Conservation (phyloP, 352 stramenopile genomes). For the Pythium pyrilobum region DNA sequence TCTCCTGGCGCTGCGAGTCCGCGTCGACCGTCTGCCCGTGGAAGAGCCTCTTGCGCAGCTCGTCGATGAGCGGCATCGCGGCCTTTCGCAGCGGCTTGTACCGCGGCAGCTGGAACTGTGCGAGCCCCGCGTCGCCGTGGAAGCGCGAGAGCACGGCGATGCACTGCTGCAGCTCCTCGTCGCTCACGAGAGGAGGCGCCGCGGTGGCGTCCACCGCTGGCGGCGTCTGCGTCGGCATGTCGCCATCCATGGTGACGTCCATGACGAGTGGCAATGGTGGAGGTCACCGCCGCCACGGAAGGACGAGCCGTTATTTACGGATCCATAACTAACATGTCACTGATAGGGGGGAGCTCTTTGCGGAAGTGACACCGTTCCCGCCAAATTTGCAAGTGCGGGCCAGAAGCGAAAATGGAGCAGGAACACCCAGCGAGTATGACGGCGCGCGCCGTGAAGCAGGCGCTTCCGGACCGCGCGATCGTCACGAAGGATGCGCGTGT, state of each 20-base stretch:
- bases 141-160: conserved; percentile 52
- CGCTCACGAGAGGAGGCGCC: conserved; percentile 26
- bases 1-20: conserved; percentile 46
- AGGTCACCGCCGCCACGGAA: not conserved
- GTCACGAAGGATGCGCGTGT: conserved; percentile 60
- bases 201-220: not conserved
- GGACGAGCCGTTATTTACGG: not conserved
- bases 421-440: conserved; percentile 66
- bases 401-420: conserved; percentile 45
- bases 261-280: not conserved
- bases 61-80: conserved; percentile 49
- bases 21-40: conserved; percentile 40
- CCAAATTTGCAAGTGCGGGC: conserved; percentile 9
- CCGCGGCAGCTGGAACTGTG: conserved; percentile 39
- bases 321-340: conserved; percentile 9
- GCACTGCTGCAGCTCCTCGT: conserved; percentile 51
- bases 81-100: conserved; percentile 66
- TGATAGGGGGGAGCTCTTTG: not conserved
- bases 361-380: conserved; percentile 15
- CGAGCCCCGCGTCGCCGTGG: conserved; percentile 36
- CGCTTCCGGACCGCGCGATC: conserved; percentile 58
- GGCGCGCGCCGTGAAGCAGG: conserved; percentile 57
- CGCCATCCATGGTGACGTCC: not conserved
- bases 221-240: not conserved
- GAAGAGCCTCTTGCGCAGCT: conserved; percentile 62